A percentile compares a stretch with the other conserved stretches of the same genome.
Conservation (phyloP, 2,329 filamentous ascomycete genomes). For the Grosmannia clavigera region DNA sequence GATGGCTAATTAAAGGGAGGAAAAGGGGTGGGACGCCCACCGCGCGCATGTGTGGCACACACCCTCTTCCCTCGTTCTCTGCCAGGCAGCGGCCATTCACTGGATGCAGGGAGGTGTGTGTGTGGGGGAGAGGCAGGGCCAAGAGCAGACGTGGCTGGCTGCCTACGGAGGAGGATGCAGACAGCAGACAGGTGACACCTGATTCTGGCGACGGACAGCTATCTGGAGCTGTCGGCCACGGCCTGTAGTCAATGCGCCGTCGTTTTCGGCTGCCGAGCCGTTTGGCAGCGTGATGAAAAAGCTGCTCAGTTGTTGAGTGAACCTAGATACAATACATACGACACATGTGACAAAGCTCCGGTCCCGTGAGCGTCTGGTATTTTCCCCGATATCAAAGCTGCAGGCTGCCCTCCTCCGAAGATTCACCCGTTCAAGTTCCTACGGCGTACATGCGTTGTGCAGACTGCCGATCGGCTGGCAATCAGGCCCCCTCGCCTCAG, state of each 20-base stretch:
- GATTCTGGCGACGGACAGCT: neutral
- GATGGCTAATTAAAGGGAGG: neutral
- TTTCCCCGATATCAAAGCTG: neutral
- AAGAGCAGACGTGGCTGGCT: neutral
- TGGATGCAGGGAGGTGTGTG: neutral
- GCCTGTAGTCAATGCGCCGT: neutral
- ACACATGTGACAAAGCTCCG: neutral
- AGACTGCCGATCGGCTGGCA: too few species aligned
- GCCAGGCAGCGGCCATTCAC: neutral
- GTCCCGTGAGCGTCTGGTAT: neutral
- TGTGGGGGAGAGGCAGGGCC: neutral
- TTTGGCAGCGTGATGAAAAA: too few species aligned
- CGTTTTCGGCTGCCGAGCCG: neutral
- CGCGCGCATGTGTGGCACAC: neutral
- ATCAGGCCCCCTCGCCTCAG: constrained; percentile 8
- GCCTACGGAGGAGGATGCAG: neutral
- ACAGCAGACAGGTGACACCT: neutral
- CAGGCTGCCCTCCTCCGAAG: too few species aligned
- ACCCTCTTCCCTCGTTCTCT: neutral
- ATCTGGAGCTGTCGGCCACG: too few species aligned
- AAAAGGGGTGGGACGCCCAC: neutral
- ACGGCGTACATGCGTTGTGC: too few species aligned
- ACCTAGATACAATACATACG: too few species aligned
- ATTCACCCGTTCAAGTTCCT: neutral
- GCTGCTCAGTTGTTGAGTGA: too few species aligned